Evolutionary conservation across 306 rosid genomes (phyloP).

Genomic region (Cucurbita maxima): DNA sequence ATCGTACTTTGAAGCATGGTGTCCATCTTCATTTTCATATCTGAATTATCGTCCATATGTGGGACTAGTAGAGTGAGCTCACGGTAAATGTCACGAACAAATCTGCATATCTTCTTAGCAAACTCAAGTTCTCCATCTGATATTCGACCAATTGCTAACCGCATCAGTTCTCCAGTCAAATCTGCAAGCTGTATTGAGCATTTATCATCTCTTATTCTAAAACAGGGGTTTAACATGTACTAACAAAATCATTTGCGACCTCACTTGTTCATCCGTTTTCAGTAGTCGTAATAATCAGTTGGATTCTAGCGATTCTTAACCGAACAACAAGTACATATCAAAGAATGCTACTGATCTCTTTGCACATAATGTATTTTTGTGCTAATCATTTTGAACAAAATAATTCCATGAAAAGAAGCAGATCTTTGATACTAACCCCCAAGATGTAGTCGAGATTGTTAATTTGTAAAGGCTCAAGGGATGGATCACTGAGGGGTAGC

Average conservation of each 20-base stretch:
- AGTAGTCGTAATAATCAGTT: background rate
- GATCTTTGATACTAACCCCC: conserved; percentile 39
- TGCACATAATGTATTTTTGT: background rate
- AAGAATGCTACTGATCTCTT: background rate
- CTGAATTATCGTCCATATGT: conserved; percentile 62
- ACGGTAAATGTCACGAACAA: conserved; percentile 80
- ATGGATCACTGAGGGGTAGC: conserved; percentile 58
- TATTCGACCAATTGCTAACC: conserved; percentile 87
- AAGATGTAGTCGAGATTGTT: conserved; percentile 78
- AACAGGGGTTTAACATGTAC: background rate
- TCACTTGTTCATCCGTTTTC: conserved; percentile 1
- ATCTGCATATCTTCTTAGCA: conserved; percentile 71
- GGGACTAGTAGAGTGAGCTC: conserved; percentile 79
- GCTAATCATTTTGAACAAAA: background rate
- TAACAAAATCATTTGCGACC: background rate
- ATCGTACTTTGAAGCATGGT: conserved; percentile 79
- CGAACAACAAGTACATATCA: background rate
- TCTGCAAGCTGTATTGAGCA: conserved; percentile 64
- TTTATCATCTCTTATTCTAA: background rate
- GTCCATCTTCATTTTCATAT: conserved; percentile 85
- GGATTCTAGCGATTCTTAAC: background rate
- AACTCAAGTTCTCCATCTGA: conserved; percentile 83
- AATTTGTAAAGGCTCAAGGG: conserved; percentile 71
- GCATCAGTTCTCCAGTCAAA: conserved; percentile 96
- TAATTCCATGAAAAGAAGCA: background rate